Evolutionary conservation across 1,139 yeast genomes (phyloP).

Genomic region (Candida albicans): DNA sequence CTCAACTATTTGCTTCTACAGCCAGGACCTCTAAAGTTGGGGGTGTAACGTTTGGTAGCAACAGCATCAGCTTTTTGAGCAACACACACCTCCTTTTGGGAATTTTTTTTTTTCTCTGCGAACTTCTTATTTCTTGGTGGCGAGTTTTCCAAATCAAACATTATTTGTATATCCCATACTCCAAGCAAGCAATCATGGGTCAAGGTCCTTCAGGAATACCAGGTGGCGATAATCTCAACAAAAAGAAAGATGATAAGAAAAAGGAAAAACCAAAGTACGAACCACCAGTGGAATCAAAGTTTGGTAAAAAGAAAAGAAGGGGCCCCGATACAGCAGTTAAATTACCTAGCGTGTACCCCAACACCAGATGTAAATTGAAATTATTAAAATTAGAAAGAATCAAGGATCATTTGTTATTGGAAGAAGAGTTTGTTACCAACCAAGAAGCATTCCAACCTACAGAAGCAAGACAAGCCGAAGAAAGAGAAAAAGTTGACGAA

Average conservation of each 20-base stretch:
- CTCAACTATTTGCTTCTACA: no score
- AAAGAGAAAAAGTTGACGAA: slow-evolving; percentile 91
- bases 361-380: slow-evolving; percentile 89
- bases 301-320: slow-evolving; percentile 86
- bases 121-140: slow-evolving; percentile 10
- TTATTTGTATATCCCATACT: no score
- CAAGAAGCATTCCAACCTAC: slow-evolving; percentile 95
- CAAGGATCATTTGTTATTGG: slow-evolving; percentile 90
- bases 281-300: slow-evolving; percentile 95
- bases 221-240: slow-evolving; percentile 55
- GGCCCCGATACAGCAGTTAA: slow-evolving; percentile 90
- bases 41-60: no score
- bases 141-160: slow-evolving; percentile 7
- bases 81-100: neutral
- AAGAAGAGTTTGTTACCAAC: slow-evolving; percentile 94
- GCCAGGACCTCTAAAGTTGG: no score
- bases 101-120: neutral
- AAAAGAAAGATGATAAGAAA: slow-evolving; percentile 76
- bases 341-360: slow-evolving; percentile 87
- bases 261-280: slow-evolving; percentile 92
- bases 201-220: slow-evolving; percentile 81
- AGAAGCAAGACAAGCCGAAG: slow-evolving; percentile 95
- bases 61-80: neutral
- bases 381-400: slow-evolving; percentile 91
- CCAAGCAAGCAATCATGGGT: slow-evolving; percentile 44